Conservation (phyloP, 208 protist genomes). For the Strigomonas culicis region DNA sequence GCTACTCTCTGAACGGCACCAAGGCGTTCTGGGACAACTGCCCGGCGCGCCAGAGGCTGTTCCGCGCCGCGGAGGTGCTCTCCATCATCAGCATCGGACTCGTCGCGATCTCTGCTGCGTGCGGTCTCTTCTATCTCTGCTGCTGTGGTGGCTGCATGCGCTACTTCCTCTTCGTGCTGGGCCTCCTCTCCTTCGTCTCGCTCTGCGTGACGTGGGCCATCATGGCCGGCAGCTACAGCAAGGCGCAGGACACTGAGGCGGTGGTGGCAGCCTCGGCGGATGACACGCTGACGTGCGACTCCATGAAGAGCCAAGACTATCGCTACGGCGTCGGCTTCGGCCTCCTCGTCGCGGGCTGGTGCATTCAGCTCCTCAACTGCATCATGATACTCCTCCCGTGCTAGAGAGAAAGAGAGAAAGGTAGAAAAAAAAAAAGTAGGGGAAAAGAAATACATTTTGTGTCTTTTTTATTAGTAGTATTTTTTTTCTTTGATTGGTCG, state of each 20-base stretch:
- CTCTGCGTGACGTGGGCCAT: neutral
- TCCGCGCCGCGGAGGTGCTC: neutral
- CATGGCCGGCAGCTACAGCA: constrained; percentile 2
- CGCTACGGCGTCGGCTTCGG: constrained; percentile 4
- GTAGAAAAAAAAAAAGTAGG: no score
- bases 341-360: neutral
- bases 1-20: neutral
- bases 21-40: neutral
- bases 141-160: neutral
- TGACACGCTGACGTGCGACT: neutral
- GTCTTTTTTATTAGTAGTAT: constrained; percentile 6
- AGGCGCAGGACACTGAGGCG: neutral
- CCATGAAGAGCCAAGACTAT: neutral
- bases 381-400: neutral
- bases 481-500: neutral
- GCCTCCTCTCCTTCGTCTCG: neutral
- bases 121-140: neutral
- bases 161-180: neutral
- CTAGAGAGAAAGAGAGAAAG: no score
- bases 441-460: no score
- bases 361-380: neutral
- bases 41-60: neutral
- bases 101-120: neutral
- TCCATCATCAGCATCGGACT: neutral
- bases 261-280: neutral